phyloP scores from a whole-genome alignment of 2,329 filamentous ascomycete genomes.

The Neurospora sp. region DNA sequence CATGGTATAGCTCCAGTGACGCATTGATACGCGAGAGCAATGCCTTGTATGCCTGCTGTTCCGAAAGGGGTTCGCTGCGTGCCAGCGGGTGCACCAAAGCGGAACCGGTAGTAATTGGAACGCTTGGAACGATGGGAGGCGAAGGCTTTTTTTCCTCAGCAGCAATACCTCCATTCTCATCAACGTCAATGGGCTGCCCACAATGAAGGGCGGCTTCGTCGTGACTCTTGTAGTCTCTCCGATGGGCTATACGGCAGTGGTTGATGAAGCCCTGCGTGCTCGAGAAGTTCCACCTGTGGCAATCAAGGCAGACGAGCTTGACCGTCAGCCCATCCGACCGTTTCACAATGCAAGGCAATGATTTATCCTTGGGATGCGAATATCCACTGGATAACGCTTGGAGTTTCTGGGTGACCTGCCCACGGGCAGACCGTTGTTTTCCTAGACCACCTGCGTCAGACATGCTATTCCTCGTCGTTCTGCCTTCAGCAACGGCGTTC shows the following conservation, averaged over 20 bases:
- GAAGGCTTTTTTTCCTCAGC: slow-evolving; percentile 30
- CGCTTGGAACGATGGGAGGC: slow-evolving; percentile 4
- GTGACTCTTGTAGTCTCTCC: slow-evolving; percentile 88
- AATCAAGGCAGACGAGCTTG: slow-evolving; percentile 83
- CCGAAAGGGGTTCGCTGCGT: slow-evolving; percentile 43
- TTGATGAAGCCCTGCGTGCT: slow-evolving; percentile 99
- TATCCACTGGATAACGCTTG: slow-evolving; percentile 63
- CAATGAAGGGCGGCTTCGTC: slow-evolving; percentile 86
- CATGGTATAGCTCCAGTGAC: slow-evolving; percentile 41
- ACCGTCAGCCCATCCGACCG: slow-evolving; percentile 79
- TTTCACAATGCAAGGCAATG: slow-evolving; percentile 74
- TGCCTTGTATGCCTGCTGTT: slow-evolving; percentile 41
- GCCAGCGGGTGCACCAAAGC: slow-evolving; percentile 56
- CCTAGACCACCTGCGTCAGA: slow-evolving; percentile 40
- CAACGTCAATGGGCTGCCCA: slow-evolving; percentile 69
- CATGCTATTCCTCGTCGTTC: slow-evolving; percentile 69
- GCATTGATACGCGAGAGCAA: slow-evolving; percentile 44
- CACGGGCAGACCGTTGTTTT: slow-evolving; percentile 41
- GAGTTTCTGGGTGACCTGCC: slow-evolving; percentile 49
- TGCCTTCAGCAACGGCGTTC: slow-evolving; percentile 52
- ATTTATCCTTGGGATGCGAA: slow-evolving; percentile 67
- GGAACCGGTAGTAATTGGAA: slow-evolving; percentile 21
- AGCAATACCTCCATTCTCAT: slow-evolving; percentile 43
- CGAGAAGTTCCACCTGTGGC: slow-evolving; percentile 81
- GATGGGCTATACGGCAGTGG: slow-evolving; percentile 93